Evolutionary conservation across 805 yeast species (phyloP).

Genomic region (Candida multigemmis): DNA sequence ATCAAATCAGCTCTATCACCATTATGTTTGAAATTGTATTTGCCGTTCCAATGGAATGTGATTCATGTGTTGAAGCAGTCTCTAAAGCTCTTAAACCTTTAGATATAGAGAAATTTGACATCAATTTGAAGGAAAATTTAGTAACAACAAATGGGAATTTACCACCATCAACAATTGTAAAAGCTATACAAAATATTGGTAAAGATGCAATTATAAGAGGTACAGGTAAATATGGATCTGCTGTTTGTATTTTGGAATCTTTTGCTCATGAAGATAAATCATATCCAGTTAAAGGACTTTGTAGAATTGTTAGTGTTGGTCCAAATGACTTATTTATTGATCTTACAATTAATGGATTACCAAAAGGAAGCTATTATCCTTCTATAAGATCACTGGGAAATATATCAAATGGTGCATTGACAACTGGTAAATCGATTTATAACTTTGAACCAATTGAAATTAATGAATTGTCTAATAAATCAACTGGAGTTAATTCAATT

Average conservation of each 20-base stretch:
- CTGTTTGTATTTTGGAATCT: conserved; percentile 82
- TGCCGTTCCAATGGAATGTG: conserved; percentile 80
- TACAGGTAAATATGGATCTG: conserved; percentile 76
- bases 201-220: conserved; percentile 90
- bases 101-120: conserved; percentile 37
- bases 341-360: conserved; percentile 66
- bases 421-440: conserved; percentile 48
- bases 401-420: conserved; percentile 60
- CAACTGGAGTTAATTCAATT: conserved; percentile 22
- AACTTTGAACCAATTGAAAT: conserved; percentile 34
- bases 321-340: conserved; percentile 56
- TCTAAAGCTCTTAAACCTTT: conserved; percentile 41
- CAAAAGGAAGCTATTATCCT: conserved; percentile 60
- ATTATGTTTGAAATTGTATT: conserved; percentile 60
- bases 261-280: conserved; percentile 38
- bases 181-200: conserved; percentile 63
- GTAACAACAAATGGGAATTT: conserved; percentile 61
- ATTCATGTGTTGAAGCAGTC: conserved; percentile 59
- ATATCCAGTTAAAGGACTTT: conserved; percentile 76
- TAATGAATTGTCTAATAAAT: conserved; percentile 10
- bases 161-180: conserved; percentile 70
- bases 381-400: conserved; percentile 66
- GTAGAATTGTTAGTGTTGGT: conserved; percentile 67
- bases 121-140: conserved; percentile 50
- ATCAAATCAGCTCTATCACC: no score